Evolutionary conservation across 257 asterid genomes (phyloP), one percentile per base, ranked within the genome.

Genomic region (Solanum piurae): DNA sequence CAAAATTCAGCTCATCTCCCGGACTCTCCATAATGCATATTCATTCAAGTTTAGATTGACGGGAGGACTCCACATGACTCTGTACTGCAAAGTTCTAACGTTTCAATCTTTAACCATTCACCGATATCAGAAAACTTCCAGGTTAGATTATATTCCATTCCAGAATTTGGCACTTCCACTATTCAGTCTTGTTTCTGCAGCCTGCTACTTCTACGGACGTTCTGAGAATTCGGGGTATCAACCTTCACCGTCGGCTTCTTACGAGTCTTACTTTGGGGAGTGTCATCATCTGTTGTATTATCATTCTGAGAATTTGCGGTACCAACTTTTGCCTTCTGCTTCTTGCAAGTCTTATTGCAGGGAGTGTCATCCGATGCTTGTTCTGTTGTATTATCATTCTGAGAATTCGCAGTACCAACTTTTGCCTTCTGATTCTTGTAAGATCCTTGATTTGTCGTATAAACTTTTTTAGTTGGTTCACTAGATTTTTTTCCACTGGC

Each of bases 121-220:
- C 38, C 33, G 1, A 44, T 58, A 46, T 80, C 68, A 80, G 64
- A 80, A 29, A 44, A 29, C 66, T 44, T 44, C 27, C 40, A 27
- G 84, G 66, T 29, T 12, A 29, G 60, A 14, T 27, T 18, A 82
- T 52, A 31, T 82, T 49, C 71, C 86, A 82, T 38, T 82, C 86
- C 46, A 82, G 42, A 82, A 18, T 49, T 82, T 20, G 37, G 44
- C 27, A 80, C 42, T 27, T 80, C 42, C 25, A 80, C 7, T 7
- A 20, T 62, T 82, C 84, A 37, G 83, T 68, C 89, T 88, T 91
- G 87, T 38, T 85, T 52, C 82, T 84, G 91, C 87, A 92, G 58
- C 69, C 91, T 79, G 87, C 87, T 72, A 87, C 90, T 92, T 87
- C 87, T 89, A 71, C 88, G 90, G 9, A 58, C 84, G 29, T 89